Evolutionary conservation across 2,329 filamentous ascomycete genomes (phyloP), one percentile per base, ranked within the genome.

Genomic region (Helotiales sp.): DNA sequence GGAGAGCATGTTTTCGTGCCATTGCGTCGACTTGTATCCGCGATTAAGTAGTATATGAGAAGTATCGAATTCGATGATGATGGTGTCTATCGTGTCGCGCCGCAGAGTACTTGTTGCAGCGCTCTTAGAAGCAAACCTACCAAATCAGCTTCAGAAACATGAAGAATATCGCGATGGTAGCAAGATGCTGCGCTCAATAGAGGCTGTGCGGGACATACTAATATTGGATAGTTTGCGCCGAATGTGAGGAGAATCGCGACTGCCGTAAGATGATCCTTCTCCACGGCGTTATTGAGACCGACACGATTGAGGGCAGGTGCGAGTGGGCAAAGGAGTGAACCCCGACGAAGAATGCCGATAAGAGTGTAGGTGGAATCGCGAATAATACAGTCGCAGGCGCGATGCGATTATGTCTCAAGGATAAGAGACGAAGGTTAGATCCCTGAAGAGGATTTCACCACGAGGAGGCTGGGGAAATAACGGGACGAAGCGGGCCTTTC

Each of bases 1-100:
- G 88, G 63, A 91, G 77, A 48, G 56, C 58, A 46, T 67, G 67
- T 52, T 52, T 58, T 27, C 54, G 53, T 48, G 62, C 61, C 69
- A 69, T 69, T 63, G 46, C 61, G 30, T 38, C 33, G 50, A 48
- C 27, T 7, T 29, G 9, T 48, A 22, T 33, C 31, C 46, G 44
- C 24, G 19, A 52, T 48, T 58, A 46, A 55, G 56, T 24, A 31
- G 42, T 49, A 42, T 34, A 54, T 33, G 30, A 47, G 46, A 29
- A 25, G 56, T 51, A 55, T 27, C 42, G 50, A 34, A 13, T 44
- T 56, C 27, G 49, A 59, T 48, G 56, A 54, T 59, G 30, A 47
- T 42, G 25, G 36, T 10, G 27, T 44, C 30, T 44, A 31, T 49
- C 36, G 51, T 52, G 27, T 44, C 13, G 40, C 19, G 40, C 40